Evolutionary conservation across 768 basidiomycete species (phyloP), one percentile per base, ranked within the genome.

Genomic region (Russula sp.): DNA sequence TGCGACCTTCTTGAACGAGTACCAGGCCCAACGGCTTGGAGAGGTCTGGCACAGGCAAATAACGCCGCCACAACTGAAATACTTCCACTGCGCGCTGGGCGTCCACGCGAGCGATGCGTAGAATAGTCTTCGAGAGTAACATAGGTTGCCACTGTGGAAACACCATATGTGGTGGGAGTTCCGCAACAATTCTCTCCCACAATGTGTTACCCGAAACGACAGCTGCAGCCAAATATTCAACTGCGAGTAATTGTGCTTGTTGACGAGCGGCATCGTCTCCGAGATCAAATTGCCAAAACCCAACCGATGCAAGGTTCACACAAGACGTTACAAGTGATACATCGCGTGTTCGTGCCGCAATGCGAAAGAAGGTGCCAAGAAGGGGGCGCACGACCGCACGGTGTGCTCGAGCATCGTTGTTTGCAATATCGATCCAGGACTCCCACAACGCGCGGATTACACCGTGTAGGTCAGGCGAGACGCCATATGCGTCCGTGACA

Each of bases 361-460:
- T 69, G 50, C 75, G 79, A 34, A 85, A 72, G 69, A 85, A 83
- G 1, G 80, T 72, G 7, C 76, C 72, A 5, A 76, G 66, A 40
- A 83, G 72, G 9, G 75, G 74, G 24, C 77, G 77, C n/a, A 75
- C 59, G 22, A 62, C 48, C 3, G 66, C 57, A 24, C 59, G 13
- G 48, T 68, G 60, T 28, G 63, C 52, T 28, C 49, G 36, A 20
- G 62, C 52, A 46, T 68, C 62, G 18, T 69, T 59, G 7, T 64
- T 38, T 26, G 63, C 57, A 10, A 62, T 20, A 30, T 70, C 59
- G 67, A 67, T 71, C 81, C 83, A 86, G 20, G 61, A 69, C 24
- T 66, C 69, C 79, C 80, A 82, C n/a, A 83, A 70, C 18, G 74
- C 63, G 34, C 57, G 63, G 30, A 69, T 54, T 34, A 62, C 34